These are phyloP conservation scores for Exophiala dermatitidis DNA, from an alignment of 2,329 filamentous ascomycete species.

Conservation along the genomic window DNA sequence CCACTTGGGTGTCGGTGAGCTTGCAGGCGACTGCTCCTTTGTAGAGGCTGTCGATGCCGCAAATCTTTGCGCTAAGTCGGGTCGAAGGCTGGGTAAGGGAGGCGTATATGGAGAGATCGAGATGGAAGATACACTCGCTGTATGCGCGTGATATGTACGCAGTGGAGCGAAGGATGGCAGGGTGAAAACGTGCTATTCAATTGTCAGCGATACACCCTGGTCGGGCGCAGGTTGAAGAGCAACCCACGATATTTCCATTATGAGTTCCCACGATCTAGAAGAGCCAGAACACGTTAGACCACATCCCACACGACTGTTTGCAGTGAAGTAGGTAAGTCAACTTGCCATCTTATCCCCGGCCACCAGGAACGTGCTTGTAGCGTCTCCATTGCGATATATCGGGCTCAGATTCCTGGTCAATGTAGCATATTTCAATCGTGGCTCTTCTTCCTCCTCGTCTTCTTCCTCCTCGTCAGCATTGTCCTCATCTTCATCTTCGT, in stretches of 20 bases:
- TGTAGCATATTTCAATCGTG: conserved; percentile 84
- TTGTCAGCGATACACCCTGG: conserved; percentile 28
- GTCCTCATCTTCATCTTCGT: not conserved
- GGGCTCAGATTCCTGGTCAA: conserved; percentile 71
- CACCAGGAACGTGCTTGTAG: conserved; percentile 82
- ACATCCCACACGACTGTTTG: not conserved
- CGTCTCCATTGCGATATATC: conserved; percentile 90
- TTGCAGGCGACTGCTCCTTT: conserved; percentile 39
- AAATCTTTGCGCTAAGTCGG: conserved; percentile 30
- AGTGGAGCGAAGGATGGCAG: conserved; percentile 74
- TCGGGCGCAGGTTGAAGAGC: not conserved
- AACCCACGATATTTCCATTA: conserved; percentile 85
- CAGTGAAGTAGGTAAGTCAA: not conserved
- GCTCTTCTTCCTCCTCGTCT: conserved; percentile 85
- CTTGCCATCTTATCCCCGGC: conserved; percentile 93
- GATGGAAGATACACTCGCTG: conserved; percentile 79
- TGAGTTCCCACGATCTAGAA: conserved; percentile 81
- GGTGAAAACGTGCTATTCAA: conserved; percentile 68
- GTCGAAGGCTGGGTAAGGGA: conserved; percentile 42
- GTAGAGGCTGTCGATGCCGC: conserved; percentile 30
- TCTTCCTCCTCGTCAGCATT: conserved; percentile 44
- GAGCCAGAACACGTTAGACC: conserved; percentile 1
- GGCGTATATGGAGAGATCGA: conserved; percentile 83
- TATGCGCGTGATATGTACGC: conserved; percentile 84
- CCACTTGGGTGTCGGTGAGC: conserved; percentile 48